Conservation (phyloP, 331 rosid genomes). For the Arachis monticola region DNA sequence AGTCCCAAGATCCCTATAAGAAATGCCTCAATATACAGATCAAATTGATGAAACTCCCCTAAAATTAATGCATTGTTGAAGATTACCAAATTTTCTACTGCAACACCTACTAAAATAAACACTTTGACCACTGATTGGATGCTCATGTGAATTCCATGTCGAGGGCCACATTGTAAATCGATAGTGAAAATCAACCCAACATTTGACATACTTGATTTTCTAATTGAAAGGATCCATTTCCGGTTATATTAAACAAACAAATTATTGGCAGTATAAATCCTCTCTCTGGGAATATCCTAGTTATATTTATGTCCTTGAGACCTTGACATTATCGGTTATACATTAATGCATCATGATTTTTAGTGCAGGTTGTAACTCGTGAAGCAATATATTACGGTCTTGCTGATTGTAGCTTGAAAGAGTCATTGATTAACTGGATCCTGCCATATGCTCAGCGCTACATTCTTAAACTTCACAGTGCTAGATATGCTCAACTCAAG, state of each 20-base stretch:
- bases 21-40: neutral
- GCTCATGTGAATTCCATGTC: no score
- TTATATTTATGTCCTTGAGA: neutral
- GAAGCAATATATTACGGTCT: conserved; percentile 72
- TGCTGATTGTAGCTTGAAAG: conserved; percentile 60
- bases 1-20: neutral
- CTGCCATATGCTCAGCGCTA: conserved; percentile 96
- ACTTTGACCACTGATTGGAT: no score
- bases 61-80: neutral
- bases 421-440: conserved; percentile 76
- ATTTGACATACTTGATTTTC: neutral
- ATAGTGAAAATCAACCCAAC: no score
- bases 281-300: neutral
- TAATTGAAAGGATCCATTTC: no score
- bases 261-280: neutral
- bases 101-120: neutral
- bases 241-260: neutral
- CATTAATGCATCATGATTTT: conserved; percentile 22
- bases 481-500: conserved; percentile 69
- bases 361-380: conserved; percentile 83
- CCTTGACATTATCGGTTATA: neutral
- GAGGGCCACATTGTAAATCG: no score
- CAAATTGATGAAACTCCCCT: neutral
- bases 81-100: neutral
- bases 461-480: conserved; percentile 54